These are phyloP conservation scores for Zygnema circumcarinatum DNA, from an alignment of 139 green algal species.

Conservation along the genomic window DNA sequence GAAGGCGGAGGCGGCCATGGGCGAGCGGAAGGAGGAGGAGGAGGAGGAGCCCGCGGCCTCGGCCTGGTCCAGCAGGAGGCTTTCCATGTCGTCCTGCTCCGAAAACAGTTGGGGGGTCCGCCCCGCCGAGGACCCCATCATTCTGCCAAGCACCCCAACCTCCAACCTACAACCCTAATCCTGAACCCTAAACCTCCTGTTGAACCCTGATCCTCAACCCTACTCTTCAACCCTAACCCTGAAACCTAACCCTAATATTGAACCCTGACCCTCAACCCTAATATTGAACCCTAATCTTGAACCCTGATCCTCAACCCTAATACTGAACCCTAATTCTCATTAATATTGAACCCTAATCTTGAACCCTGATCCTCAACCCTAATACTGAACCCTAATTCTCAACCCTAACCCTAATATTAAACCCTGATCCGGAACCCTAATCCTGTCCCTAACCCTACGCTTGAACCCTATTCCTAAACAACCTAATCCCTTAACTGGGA, in stretches of 20 bases:
- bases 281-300: no score
- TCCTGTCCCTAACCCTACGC: no score
- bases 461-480: no score
- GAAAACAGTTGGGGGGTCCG: background rate
- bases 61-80: slow-evolving; percentile 24
- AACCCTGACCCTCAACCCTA: no score
- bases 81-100: slow-evolving; percentile 19
- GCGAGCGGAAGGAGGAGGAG: background rate
- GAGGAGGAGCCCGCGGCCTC: background rate
- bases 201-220: background rate
- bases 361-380: no score
- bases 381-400: no score
- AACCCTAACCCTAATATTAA: no score
- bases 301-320: no score
- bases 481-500: no score
- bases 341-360: no score
- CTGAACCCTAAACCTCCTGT: background rate
- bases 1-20: background rate
- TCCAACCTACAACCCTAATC: background rate
- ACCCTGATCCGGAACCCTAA: no score
- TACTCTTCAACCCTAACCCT: background rate
- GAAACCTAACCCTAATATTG: background rate
- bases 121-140: background rate
- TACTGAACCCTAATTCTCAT: no score
- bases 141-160: background rate